Percentiles rank a stretch among this genome's conserved stretches.
phyloP scores from a whole-genome alignment of 345 rosid species.

The Kandelia obovata region DNA sequence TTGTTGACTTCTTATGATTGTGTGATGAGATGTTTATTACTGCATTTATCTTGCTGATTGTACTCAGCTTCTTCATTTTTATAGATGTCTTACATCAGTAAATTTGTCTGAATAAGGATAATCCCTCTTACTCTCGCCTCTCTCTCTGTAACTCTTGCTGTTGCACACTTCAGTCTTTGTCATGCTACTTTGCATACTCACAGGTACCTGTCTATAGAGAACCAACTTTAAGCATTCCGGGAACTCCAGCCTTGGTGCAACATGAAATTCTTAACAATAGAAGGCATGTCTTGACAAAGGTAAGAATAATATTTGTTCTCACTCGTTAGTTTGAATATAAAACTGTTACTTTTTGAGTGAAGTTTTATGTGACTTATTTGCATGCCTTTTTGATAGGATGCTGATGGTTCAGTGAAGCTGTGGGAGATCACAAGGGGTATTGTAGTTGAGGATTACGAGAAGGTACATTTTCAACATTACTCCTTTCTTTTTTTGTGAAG shows the following conservation, averaged over 20 bases:
- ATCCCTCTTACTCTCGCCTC: too few species aligned
- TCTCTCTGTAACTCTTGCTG: too few species aligned
- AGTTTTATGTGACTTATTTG: conserved; percentile 21
- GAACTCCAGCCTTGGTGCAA: conserved; percentile 84
- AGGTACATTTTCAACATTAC: conserved; percentile 38
- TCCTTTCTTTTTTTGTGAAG: neutral
- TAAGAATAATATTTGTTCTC: conserved; percentile 22
- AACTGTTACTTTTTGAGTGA: conserved; percentile 4
- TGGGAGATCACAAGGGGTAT: conserved; percentile 94
- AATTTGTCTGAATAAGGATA: neutral
- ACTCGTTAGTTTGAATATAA: conserved; percentile 11
- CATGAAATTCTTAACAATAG: conserved; percentile 94
- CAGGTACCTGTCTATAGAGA: conserved; percentile 83
- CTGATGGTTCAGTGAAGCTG: conserved; percentile 87
- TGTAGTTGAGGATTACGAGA: conserved; percentile 85
- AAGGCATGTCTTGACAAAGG: conserved; percentile 98
- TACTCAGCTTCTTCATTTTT: neutral
- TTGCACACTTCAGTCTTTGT: neutral
- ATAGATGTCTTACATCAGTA: too few species aligned
- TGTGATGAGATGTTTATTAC: neutral
- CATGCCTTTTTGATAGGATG: conserved; percentile 51
- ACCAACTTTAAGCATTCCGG: conserved; percentile 67
- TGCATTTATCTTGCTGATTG: neutral
- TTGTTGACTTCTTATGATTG: neutral
- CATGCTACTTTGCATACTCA: conserved; percentile 15